phyloP scores from a whole-genome alignment of 108 stramenopile genomes.

The Stephanodiscus minutulus region DNA sequence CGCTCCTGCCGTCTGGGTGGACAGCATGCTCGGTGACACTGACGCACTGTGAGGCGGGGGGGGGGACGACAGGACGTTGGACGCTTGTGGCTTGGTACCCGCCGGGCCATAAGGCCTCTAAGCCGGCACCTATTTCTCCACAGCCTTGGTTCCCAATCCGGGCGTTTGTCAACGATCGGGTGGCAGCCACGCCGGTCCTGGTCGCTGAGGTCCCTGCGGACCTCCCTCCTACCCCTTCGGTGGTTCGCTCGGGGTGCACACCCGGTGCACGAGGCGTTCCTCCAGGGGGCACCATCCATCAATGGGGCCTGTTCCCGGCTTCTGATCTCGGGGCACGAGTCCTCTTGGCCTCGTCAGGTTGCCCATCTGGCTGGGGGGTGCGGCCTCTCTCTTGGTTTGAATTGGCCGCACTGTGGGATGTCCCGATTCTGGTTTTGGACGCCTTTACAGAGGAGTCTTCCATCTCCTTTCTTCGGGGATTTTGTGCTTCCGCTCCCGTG shows the following conservation, averaged over 20 bases:
- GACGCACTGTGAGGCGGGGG: too few species aligned
- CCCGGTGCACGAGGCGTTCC: too few species aligned
- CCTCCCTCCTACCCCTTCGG: background rate
- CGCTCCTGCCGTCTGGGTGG: too few species aligned
- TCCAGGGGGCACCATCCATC: background rate
- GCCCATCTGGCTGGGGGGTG: background rate
- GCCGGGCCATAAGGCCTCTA: too few species aligned
- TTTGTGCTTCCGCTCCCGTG: background rate
- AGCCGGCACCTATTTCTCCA: too few species aligned
- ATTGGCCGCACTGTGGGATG: conserved; percentile 1
- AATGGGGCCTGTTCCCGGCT: background rate
- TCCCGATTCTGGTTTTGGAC: conserved; percentile 7
- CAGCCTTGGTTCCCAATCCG: too few species aligned
- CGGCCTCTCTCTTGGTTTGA: background rate
- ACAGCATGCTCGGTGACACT: too few species aligned
- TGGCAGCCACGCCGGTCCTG: background rate
- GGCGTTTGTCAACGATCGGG: too few species aligned
- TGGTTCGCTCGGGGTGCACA: background rate
- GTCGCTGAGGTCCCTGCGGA: background rate
- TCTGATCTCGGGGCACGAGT: background rate
- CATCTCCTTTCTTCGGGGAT: background rate
- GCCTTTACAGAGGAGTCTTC: too few species aligned
- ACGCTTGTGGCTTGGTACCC: too few species aligned
- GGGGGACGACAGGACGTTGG: too few species aligned
- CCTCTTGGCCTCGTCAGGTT: background rate